Evolutionary conservation across 2,329 filamentous ascomycete genomes (phyloP), one percentile per base, ranked within the genome.

Genomic region (Dactylellina leptospora): DNA sequence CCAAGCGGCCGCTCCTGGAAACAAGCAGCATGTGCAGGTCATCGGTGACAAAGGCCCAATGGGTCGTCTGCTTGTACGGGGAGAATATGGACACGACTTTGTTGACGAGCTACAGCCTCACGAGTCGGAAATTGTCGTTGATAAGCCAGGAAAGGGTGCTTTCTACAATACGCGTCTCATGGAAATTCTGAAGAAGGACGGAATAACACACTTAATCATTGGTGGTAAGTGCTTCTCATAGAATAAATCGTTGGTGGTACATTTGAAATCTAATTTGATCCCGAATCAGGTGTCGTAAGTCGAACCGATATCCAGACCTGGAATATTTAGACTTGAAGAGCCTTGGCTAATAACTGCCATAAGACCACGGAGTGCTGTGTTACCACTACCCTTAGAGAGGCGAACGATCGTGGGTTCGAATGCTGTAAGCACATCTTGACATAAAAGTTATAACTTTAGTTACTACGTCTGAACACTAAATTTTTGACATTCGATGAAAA

Each of bases 341-440:
- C 33, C 2, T 40, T 44, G n/a, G 8, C 61, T 76, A 16, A 76
- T 23, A 9, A 11, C 16, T 8, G 11, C 3, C 20, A 25, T 3
- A 42, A 72, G 51, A 75, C 74, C 20, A 74, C 72, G 0, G 74
- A 78, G 75, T 85, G 84, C 74, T 86, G 85, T 74, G 85, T 87
- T 55, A 83, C 83, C 6, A 84, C 84, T 0, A 85, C 84, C 0
- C 79, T 85, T 1, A 79, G 85, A 36, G 85, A 87, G 77, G 84
- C 83, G 28, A 85, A 84, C 64, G 85, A 87, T 75, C 82, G 86
- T n/a, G 86, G 85, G 0, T 87, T 85, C 74, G 84, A 87, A 75
- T 86, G 83, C 77, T 87, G 85, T 79, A 81, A 69, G 75, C 74
- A 2, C 22, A 5, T 36, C 9, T 27, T n/a, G n/a, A n/a, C n/a